A percentile compares a stretch with the other conserved stretches of the same genome.
phyloP scores from a whole-genome alignment of 805 yeast species.

The Barnettozyma wickerhamii region DNA sequence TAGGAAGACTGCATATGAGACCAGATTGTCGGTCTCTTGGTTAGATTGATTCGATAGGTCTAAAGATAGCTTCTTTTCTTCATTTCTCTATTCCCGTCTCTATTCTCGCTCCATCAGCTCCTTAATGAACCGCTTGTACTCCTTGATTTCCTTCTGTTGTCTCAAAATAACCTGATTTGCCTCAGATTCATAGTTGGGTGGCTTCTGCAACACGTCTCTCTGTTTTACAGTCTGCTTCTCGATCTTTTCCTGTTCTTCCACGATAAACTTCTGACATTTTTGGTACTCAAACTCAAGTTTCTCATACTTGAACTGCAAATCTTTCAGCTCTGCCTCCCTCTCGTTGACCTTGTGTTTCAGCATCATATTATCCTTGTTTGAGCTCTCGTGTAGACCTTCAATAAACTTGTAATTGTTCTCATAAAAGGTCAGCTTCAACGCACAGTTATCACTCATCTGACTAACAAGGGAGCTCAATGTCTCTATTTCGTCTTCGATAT shows the following conservation, averaged over 20 bases:
- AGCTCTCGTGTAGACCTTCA: constrained; percentile 18
- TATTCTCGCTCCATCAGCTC: constrained; percentile 21
- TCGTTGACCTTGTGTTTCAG: constrained; percentile 2
- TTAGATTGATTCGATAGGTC: no score
- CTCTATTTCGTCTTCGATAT: constrained; percentile 1
- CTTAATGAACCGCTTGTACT: constrained; percentile 23
- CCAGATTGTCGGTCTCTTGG: no score
- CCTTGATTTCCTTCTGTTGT: constrained; percentile 19
- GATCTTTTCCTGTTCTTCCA: background rate
- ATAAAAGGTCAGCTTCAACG: constrained; percentile 16
- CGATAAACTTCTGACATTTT: background rate
- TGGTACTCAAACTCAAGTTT: background rate
- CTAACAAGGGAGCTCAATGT: constrained; percentile 8
- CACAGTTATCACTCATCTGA: constrained; percentile 16
- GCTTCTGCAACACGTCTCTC: background rate
- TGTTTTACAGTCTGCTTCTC: background rate
- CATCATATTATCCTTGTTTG: constrained; percentile 9
- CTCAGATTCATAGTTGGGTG: background rate
- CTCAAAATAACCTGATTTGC: constrained; percentile 4
- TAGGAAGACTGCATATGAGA: no score
- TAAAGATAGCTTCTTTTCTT: no score
- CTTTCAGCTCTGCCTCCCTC: constrained; percentile 1
- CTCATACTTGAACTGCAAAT: constrained; percentile 5
- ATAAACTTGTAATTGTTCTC: constrained; percentile 23
- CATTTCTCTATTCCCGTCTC: background rate